Percentiles rank a stretch among this genome's conserved stretches.
These are phyloP conservation scores for Leptographium lundbergii DNA, from an alignment of 2,329 filamentous ascomycete species.

Conservation along the genomic window DNA sequence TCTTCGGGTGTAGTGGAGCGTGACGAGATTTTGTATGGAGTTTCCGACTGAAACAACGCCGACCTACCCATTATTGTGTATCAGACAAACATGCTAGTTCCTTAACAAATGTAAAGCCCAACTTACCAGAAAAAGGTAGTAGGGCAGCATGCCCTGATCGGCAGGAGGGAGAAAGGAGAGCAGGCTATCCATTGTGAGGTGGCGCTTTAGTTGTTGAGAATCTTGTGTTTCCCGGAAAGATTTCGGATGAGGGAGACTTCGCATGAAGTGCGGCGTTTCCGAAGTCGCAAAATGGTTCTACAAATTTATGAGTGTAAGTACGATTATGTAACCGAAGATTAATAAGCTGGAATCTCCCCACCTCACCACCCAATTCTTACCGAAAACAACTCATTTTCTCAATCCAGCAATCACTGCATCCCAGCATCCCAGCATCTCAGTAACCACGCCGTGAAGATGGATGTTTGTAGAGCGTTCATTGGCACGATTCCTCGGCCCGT, in stretches of 20 bases:
- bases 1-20: constrained; percentile 69
- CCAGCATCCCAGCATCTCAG: neutral
- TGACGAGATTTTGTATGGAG: constrained; percentile 70
- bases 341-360: neutral
- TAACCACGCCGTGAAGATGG: constrained; percentile 14
- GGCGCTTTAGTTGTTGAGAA: neutral
- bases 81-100: neutral
- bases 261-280: no score
- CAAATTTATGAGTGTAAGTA: neutral
- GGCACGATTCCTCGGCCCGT: constrained; percentile 29
- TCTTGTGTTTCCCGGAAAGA: neutral
- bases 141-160: constrained; percentile 42
- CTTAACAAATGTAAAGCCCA: neutral
- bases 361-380: neutral
- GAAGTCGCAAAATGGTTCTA: neutral
- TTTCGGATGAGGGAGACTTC: neutral
- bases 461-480: constrained; percentile 20
- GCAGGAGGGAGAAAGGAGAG: constrained; percentile 31
- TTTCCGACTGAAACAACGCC: constrained; percentile 75
- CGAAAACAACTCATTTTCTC: neutral
- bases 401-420: neutral
- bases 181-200: constrained; percentile 29
- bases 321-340: neutral
- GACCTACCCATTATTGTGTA: constrained; percentile 39
- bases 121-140: constrained; percentile 45